phyloP scores from a whole-genome alignment of 306 rosid genomes.

The Acacia acuminata region DNA sequence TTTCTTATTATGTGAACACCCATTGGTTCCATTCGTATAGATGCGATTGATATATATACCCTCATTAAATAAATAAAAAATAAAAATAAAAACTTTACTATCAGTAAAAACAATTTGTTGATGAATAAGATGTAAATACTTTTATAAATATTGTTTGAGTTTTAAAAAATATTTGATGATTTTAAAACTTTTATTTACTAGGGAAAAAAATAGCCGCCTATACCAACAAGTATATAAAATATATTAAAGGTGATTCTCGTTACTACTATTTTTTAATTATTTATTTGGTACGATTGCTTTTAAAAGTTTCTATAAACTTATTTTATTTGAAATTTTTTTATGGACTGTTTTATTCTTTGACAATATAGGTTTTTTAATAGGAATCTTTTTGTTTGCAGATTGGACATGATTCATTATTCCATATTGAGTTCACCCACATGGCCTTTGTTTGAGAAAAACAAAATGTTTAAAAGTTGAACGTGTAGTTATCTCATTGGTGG shows the following conservation, averaged over 20 bases:
- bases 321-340: not conserved
- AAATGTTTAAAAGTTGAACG: conserved; percentile 15
- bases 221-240: not conserved
- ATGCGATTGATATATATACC: no score
- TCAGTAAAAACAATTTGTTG: not conserved
- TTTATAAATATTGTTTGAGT: not conserved
- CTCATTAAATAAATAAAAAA: not conserved
- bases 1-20: not conserved
- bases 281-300: not conserved
- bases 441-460: not conserved
- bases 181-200: not conserved
- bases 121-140: not conserved
- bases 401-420: conserved; percentile 31
- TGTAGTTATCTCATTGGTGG: not conserved
- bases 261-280: not conserved
- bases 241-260: not conserved
- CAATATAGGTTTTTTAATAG: conserved; percentile 25
- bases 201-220: not conserved
- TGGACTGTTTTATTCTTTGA: conserved; percentile 16
- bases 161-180: not conserved
- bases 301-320: not conserved
- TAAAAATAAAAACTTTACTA: not conserved
- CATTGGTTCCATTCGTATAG: not conserved
- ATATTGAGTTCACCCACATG: conserved; percentile 18
- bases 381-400: conserved; percentile 14